Base-by-base conservation (phyloP, 2,329 filamentous ascomycete genomes). In the Neodidymelliopsis sp. region DNA sequence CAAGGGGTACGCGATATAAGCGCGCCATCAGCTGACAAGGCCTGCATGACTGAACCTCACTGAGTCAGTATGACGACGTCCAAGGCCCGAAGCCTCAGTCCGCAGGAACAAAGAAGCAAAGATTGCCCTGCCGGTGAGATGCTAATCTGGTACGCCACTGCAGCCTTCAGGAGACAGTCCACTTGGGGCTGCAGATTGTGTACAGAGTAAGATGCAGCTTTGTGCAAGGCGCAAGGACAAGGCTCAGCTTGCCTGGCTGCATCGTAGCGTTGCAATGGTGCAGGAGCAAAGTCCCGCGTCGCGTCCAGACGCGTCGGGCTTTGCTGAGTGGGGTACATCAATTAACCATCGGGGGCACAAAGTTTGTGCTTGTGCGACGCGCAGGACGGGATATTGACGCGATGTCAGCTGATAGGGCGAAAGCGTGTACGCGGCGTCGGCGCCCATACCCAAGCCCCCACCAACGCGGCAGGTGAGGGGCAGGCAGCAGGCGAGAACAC, bases 401-500 rank as follows among this genome's bases (percentile, higher is more conserved):
- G 65, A 63, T 67, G 63, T 70, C 67, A 70, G 54, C 50, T 70
- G 68, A 69, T 57, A 52, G 46, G 59, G 66, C 58, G 65, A 56
- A 38, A 45, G 23, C 59, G 64, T 36, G 63, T 57, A 35, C 18
- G 15, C 29, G 22, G 23, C 23, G 10, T 23, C 6, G 39, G 5
- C 31, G 12, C 22, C 8, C 34, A 20, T 39, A 34, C 39, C 46
- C 9, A 22, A 25, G 25, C 28, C 39, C 33, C 33, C 33, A 16
- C 33, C 33, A 24, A 15, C 4, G 6, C 24, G n/a, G 20, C 9
- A 29, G 27, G 8, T 12, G 8, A 7, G 27, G n/a, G n/a, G 8
- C 12, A 12, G 5, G 5, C 27, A n/a, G 27, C 27, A 25, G 9
- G 18, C 31, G 20, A 6, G 13, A 30, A 19, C 33, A 24, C 41